A percentile compares a stretch with the other conserved stretches of the same genome.
These are phyloP conservation scores for Lanmaoa rubissima DNA, from an alignment of 768 basidiomycete genomes.

Conservation along the genomic window DNA sequence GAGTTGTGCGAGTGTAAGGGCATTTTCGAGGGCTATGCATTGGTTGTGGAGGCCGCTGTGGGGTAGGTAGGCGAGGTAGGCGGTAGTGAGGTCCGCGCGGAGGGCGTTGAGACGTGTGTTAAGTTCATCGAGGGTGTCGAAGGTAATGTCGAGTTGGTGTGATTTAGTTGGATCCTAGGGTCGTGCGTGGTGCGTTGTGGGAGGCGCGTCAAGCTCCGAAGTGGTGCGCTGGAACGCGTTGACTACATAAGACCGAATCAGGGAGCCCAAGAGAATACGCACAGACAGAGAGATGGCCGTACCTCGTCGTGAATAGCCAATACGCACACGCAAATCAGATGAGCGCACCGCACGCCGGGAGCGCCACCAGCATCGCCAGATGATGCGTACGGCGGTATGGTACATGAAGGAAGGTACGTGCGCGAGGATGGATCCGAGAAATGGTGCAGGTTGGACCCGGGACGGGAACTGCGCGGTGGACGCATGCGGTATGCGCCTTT, in stretches of 20 bases:
- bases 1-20: constrained; percentile 63
- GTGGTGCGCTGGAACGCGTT: constrained; percentile 18
- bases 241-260: constrained; percentile 14
- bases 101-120: constrained; percentile 5
- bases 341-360: constrained; percentile 49
- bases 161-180: background rate
- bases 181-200: background rate
- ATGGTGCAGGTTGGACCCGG: constrained; percentile 20
- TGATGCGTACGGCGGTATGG: constrained; percentile 31
- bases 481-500: constrained; percentile 65
- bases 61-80: constrained; percentile 74
- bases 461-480: constrained; percentile 34
- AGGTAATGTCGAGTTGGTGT: constrained; percentile 10
- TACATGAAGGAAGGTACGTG: constrained; percentile 3
- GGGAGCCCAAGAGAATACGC: constrained; percentile 19
- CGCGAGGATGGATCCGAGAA: constrained; percentile 9
- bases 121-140: constrained; percentile 34
- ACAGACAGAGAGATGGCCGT: constrained; percentile 32
- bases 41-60: constrained; percentile 88
- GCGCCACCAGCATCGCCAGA: constrained; percentile 42
- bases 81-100: constrained; percentile 30
- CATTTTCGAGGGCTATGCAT: constrained; percentile 86
- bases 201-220: background rate
- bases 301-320: constrained; percentile 65
- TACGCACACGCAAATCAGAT: constrained; percentile 60